Base-by-base conservation (phyloP, 345 rosid genomes). In the Dimocarpus longan region DNA sequence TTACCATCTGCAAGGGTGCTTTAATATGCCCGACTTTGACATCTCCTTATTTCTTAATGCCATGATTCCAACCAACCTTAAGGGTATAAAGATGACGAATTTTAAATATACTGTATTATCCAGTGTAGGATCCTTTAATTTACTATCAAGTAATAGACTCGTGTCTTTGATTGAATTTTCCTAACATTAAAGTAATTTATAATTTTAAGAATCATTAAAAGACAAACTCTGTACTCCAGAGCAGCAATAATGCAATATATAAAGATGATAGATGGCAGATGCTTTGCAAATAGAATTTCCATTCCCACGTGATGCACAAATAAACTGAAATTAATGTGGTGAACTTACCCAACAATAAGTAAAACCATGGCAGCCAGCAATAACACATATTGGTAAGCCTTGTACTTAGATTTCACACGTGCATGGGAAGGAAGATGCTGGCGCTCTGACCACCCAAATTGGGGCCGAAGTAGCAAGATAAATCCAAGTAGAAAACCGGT, bases 401-500 rank as follows among this genome's bases (percentile, higher is more conserved):
- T 94, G 86, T 92, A 82, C 87, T 89, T 94, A 0, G 94, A 87
- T 83, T 88, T 94, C 68, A 81, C 88, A 48, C 67, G 86, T 1
- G 87, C 83, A 76, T 75, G 84, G n/a, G 86, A 85, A 63, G 91
- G 85, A 64, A 86, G 90, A 71, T 85, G 70, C 3, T 75, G 88
- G 73, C 81, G 84, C 74, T 85, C 81, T 50, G 79, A 88, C 94
- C 94, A 97, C 13, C 98, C 96, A 56, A 85, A 92, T 73, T 92
- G 98, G 48, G 98, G 98, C 19, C 96, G 90, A 56, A 92, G 82
- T 28, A 93, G 81, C 78, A 93, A 83, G 46, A 90, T 72, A 73
- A 90, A 92, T 12, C 96, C 96, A 0, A 93, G 92, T 43, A 93
- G 88, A 71, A 93, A 86, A 42, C 98, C 96, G 3, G 95, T 64